Conservation (phyloP, 2,329 filamentous ascomycete genomes). For the Fusarium pininemorale region DNA sequence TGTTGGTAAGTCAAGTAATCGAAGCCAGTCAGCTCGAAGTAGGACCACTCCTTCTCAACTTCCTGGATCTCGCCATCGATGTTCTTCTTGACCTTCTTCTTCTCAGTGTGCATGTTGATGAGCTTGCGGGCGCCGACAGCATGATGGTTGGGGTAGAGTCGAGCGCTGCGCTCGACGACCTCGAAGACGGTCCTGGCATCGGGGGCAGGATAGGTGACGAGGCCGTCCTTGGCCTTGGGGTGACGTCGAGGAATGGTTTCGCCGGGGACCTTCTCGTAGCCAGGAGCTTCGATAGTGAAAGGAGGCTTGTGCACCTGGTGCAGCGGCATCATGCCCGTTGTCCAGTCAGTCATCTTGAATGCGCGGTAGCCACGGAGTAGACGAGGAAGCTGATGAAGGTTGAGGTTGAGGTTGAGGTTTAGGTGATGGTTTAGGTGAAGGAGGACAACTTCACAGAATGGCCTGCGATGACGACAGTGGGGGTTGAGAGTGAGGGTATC, state of each 20-base stretch:
- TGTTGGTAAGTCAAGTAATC: constrained; percentile 81
- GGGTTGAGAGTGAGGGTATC: constrained; percentile 29
- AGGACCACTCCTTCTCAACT: constrained; percentile 91
- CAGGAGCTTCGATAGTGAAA: constrained; percentile 77
- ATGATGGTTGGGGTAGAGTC: constrained; percentile 68
- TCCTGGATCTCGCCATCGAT: constrained; percentile 81
- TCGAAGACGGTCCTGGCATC: constrained; percentile 82
- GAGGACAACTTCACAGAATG: constrained; percentile 12
- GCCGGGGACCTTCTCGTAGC: constrained; percentile 74
- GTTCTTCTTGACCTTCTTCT: constrained; percentile 89
- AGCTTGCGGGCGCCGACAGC: constrained; percentile 78
- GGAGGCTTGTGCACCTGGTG: constrained; percentile 74
- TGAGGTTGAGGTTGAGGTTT: constrained; percentile 11
- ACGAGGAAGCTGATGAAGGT: constrained; percentile 2
- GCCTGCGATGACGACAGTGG: constrained; percentile 21
- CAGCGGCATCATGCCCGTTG: constrained; percentile 59
- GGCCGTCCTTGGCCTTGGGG: constrained; percentile 73
- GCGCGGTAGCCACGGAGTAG: constrained; percentile 23
- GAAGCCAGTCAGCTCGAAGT: constrained; percentile 84
- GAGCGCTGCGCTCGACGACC: constrained; percentile 75
- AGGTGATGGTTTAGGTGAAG: constrained; percentile 6
- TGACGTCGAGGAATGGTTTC: constrained; percentile 87
- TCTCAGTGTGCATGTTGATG: constrained; percentile 81
- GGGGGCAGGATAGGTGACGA: constrained; percentile 71
- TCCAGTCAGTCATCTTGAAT: constrained; percentile 48